Evolutionary conservation across 306 rosid species (phyloP).

Genomic region (Glycyrrhiza uralensis): DNA sequence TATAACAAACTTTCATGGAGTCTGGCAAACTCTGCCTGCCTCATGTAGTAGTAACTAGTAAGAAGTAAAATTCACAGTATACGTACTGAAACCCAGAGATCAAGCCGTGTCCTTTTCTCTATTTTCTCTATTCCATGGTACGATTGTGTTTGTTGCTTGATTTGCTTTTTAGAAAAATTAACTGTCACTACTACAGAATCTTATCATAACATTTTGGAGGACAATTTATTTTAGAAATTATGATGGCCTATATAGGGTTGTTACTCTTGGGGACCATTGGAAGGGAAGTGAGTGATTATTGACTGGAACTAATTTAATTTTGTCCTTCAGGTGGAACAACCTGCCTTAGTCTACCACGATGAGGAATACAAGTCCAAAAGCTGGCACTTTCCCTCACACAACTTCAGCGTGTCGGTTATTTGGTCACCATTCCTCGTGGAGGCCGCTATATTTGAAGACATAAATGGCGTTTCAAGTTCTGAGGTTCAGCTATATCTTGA

Average conservation of each 20-base stretch:
- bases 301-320: slow-evolving; percentile 28
- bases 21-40: background rate
- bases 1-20: background rate
- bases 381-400: slow-evolving; percentile 76
- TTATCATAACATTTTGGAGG: background rate
- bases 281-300: slow-evolving; percentile 5
- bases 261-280: background rate
- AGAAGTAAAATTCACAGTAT: slow-evolving; percentile 15
- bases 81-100: background rate
- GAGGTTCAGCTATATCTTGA: slow-evolving; percentile 84
- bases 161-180: background rate
- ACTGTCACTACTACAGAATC: background rate
- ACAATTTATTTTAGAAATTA: slow-evolving; percentile 1
- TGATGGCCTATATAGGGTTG: background rate
- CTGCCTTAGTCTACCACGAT: slow-evolving; percentile 72
- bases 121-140: background rate
- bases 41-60: background rate
- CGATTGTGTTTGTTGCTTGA: background rate
- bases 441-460: slow-evolving; percentile 87
- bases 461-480: slow-evolving; percentile 79
- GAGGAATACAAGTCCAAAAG: slow-evolving; percentile 67
- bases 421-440: slow-evolving; percentile 91
- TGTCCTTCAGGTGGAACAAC: slow-evolving; percentile 68
- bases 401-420: slow-evolving; percentile 59
- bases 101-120: background rate